A percentile compares a stretch with the other conserved stretches of the same genome.
Conservation (phyloP, 2,329 filamentous ascomycete species). For the Neospermospora avenae region DNA sequence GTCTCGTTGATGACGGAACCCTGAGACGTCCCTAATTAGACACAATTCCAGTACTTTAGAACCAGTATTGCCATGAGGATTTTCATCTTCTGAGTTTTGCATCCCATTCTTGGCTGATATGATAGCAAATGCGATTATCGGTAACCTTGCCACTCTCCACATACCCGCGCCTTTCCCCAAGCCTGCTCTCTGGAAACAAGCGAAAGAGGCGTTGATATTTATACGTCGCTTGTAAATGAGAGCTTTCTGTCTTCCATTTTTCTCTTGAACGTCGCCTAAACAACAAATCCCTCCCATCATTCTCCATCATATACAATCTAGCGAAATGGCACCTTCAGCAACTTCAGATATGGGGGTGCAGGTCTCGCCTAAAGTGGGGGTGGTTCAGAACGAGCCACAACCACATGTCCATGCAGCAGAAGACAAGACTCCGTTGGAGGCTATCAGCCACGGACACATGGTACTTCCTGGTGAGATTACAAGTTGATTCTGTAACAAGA, state of each 20-base stretch:
- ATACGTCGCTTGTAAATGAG: too few species aligned
- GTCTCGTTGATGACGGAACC: too few species aligned
- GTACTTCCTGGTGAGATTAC: slow-evolving; percentile 26
- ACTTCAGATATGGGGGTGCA: slow-evolving; percentile 16
- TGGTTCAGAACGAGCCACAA: slow-evolving; percentile 13
- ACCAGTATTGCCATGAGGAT: neutral
- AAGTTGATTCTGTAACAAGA: neutral
- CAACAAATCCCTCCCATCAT: neutral
- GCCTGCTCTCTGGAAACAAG: neutral
- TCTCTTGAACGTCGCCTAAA: neutral
- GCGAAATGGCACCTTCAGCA: slow-evolving; percentile 24
- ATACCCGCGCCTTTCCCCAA: neutral
- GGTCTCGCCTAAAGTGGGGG: slow-evolving; percentile 15
- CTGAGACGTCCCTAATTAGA: too few species aligned
- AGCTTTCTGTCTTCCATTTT: too few species aligned
- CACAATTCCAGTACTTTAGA: neutral
- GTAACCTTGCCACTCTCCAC: neutral
- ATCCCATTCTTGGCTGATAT: neutral
- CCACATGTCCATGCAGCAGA: slow-evolving; percentile 29
- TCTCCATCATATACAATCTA: neutral
- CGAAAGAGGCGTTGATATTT: neutral
- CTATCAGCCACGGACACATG: slow-evolving; percentile 34
- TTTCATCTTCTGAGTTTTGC: neutral
- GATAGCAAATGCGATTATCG: neutral
- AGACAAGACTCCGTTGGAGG: slow-evolving; percentile 34